phyloP scores from a whole-genome alignment of 306 rosid species.

The Inga laurina region DNA sequence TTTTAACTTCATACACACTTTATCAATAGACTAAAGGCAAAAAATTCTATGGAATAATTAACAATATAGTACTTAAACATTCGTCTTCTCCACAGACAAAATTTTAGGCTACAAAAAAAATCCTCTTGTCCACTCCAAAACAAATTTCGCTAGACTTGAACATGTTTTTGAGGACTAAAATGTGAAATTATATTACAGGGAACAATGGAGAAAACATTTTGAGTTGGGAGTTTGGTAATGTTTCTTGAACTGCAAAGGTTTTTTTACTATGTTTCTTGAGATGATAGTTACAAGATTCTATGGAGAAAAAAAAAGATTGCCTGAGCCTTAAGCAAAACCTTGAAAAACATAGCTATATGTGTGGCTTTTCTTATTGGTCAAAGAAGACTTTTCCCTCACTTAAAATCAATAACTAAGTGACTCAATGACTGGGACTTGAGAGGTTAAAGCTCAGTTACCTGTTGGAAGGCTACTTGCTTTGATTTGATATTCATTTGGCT shows the following conservation, averaged over 20 bases:
- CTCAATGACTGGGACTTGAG: not conserved
- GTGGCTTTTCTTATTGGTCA: not conserved
- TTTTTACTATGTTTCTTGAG: not conserved
- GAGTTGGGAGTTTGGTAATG: constrained; percentile 87
- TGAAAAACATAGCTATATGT: not conserved
- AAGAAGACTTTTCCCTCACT: not conserved
- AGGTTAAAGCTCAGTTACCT: not conserved
- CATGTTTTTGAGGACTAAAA: constrained; percentile 81
- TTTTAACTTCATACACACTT: too few species aligned
- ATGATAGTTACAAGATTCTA: not conserved
- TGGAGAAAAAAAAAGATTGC: not conserved
- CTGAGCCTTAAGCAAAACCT: not conserved
- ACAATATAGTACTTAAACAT: too few species aligned
- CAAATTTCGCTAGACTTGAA: too few species aligned
- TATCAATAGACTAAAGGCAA: too few species aligned
- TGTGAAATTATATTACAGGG: constrained; percentile 79
- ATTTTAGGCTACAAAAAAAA: too few species aligned
- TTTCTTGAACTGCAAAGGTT: constrained; percentile 11
- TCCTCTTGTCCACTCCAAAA: too few species aligned
- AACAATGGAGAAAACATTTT: constrained; percentile 90
- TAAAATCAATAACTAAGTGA: not conserved
- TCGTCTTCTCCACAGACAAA: too few species aligned
- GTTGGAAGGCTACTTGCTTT: constrained; percentile 15
- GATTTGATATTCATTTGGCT: constrained; percentile 23
- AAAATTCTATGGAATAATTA: too few species aligned